Conservation (phyloP, 2,329 filamentous ascomycete genomes). For the Apiospora koreana region DNA sequence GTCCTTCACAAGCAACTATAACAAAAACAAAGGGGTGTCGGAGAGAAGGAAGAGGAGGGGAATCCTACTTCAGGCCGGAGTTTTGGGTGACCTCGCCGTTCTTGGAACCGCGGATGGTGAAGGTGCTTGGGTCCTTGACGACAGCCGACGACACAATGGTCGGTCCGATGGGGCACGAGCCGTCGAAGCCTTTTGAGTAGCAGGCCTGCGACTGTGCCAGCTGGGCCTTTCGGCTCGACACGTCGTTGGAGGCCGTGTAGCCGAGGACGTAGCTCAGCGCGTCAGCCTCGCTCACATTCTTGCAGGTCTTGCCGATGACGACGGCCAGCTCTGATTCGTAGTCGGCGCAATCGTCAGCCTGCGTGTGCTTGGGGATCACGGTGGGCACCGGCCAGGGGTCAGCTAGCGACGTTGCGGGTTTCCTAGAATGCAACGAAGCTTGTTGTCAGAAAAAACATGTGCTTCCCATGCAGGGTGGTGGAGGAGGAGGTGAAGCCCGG, state of each 20-base stretch:
- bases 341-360: slow-evolving; percentile 55
- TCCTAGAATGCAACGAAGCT: slow-evolving; percentile 31
- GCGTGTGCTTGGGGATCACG: slow-evolving; percentile 53
- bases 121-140: slow-evolving; percentile 41
- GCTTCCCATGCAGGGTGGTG: neutral
- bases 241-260: slow-evolving; percentile 65
- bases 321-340: slow-evolving; percentile 62
- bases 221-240: slow-evolving; percentile 60
- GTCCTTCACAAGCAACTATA: slow-evolving; percentile 26
- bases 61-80: slow-evolving; percentile 30
- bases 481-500: neutral
- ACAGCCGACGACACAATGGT: slow-evolving; percentile 46
- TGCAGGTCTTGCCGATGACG: slow-evolving; percentile 50
- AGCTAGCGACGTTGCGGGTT: slow-evolving; percentile 54
- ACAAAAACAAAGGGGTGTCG: neutral
- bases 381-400: slow-evolving; percentile 55
- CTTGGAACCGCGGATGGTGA: slow-evolving; percentile 45
- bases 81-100: slow-evolving; percentile 55
- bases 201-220: slow-evolving; percentile 56
- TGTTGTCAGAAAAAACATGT: neutral
- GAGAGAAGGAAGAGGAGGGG: neutral
- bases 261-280: slow-evolving; percentile 63
- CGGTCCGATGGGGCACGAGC: slow-evolving; percentile 55
- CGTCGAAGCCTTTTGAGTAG: slow-evolving; percentile 62
- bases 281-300: slow-evolving; percentile 57